Conservation (phyloP, 164 flowering plant species). For the Warburgia ugandensis region DNA sequence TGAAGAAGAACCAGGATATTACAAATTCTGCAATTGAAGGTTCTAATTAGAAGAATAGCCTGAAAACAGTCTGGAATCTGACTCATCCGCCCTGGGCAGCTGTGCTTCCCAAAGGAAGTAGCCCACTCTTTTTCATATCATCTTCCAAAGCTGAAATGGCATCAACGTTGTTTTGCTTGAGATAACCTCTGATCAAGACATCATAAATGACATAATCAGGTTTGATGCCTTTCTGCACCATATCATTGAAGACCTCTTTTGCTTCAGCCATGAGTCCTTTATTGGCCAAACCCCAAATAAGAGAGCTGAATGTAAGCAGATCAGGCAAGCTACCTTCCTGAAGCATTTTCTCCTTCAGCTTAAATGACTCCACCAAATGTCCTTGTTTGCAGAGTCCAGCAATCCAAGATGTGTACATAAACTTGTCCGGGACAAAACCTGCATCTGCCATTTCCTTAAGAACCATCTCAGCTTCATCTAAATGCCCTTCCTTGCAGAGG, state of each 20-base stretch:
- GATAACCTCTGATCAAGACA: slow-evolving; percentile 13
- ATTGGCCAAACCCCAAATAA: slow-evolving; percentile 32
- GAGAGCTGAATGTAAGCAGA: slow-evolving; percentile 28
- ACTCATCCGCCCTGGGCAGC: background rate
- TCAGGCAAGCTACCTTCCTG: slow-evolving; percentile 23
- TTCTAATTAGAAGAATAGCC: too few species aligned
- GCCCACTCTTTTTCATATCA: slow-evolving; percentile 27
- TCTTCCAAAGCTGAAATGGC: slow-evolving; percentile 20
- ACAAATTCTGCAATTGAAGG: too few species aligned
- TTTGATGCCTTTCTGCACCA: slow-evolving; percentile 26
- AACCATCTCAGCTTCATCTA: slow-evolving; percentile 20
- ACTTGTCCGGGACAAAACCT: slow-evolving; percentile 30
- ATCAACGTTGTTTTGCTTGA: slow-evolving; percentile 4
- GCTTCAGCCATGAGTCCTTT: slow-evolving; percentile 41
- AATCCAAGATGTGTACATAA: slow-evolving; percentile 29
- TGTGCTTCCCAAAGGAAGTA: background rate
- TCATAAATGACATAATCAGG: slow-evolving; percentile 26
- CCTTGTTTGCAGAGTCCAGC: slow-evolving; percentile 25
- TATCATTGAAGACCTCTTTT: slow-evolving; percentile 30
- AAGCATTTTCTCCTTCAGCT: slow-evolving; percentile 31
- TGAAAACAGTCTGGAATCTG: too few species aligned
- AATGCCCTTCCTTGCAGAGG: slow-evolving; percentile 26
- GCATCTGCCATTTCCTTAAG: slow-evolving; percentile 27
- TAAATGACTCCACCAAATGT: slow-evolving; percentile 31
- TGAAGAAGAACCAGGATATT: too few species aligned